phyloP scores from a whole-genome alignment of 768 basidiomycete species.

The Calocera viscosa region DNA sequence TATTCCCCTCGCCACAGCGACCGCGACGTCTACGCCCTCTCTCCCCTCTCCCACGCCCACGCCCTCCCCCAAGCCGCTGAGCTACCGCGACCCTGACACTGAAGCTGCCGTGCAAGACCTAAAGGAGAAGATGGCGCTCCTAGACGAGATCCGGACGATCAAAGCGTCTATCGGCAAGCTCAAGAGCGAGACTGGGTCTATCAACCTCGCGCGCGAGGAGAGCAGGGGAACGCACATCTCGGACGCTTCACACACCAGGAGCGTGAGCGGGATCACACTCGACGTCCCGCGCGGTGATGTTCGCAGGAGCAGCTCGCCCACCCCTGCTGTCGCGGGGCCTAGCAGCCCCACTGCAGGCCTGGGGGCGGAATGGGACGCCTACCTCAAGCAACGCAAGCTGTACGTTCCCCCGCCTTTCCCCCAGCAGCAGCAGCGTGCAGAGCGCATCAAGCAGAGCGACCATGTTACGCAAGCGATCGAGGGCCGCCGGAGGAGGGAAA shows the following conservation, averaged over 20 bases:
- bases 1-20: background rate
- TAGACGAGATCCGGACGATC: conserved; percentile 6
- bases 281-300: background rate
- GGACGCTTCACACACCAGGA: background rate
- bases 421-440: background rate
- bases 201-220: background rate
- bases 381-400: conserved; percentile 8
- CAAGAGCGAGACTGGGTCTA: background rate
- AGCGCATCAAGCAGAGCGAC: background rate
- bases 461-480: background rate
- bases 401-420: conserved; percentile 1
- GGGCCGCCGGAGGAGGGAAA: background rate
- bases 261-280: background rate
- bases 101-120: background rate
- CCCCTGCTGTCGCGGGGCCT: background rate
- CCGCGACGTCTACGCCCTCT: background rate
- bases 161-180: background rate
- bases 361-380: background rate
- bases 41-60: background rate
- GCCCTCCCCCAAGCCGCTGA: background rate
- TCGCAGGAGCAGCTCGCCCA: background rate
- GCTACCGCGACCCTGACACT: conserved; percentile 5
- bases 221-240: background rate
- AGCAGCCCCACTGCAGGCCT: background rate
- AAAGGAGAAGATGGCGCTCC: conserved; percentile 5